Evolutionary conservation across 768 basidiomycete genomes (phyloP), one percentile per base, ranked within the genome.

Genomic region (Pisolithus orientalis): DNA sequence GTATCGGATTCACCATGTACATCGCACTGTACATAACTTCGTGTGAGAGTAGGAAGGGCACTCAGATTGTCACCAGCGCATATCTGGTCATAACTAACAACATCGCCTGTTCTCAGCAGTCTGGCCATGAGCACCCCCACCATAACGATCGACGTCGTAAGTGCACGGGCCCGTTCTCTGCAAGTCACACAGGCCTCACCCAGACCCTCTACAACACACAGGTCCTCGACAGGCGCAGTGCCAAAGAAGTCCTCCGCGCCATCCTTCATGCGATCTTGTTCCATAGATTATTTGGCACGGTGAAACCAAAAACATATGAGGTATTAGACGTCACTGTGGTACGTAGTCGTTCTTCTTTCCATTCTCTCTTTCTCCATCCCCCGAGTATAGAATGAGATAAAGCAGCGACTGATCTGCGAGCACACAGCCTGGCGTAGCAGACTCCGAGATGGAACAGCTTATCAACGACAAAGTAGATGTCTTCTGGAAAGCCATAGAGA

Each of bases 321-420:
- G 83, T 92, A 0, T 75, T 90, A 10, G 90, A 92, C 64, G 82
- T 93, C 21, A 90, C 89, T 1, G 85, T 93, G 83, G 89, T 90
- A 49, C 39, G 82, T 57, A 3, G 28, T 42, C n/a, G 47, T 48
- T 4, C 24, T 34, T 24, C n/a, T 39, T 39, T 38, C 37, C 25
- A 34, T n/a, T 44, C 47, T 25, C n/a, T 21, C 17, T 8, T 7
- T n/a, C 49, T 42, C 25, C 27, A 17, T 32, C 24, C 28, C 13
- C 16, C 9, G 11, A 46, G 49, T 24, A 37, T n/a, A 28, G 10
- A 9, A 14, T 25, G 21, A 46, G 17, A 21, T 21, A 34, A 25
- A n/a, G 39, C 25, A 42, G 25, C 44, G 39, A 34, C 46, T 47
- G 28, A 27, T 31, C 24, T 17, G 49, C 46, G 27, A 34, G 28